Conservation (phyloP, 306 rosid genomes). For the Potentilla sterilis region DNA sequence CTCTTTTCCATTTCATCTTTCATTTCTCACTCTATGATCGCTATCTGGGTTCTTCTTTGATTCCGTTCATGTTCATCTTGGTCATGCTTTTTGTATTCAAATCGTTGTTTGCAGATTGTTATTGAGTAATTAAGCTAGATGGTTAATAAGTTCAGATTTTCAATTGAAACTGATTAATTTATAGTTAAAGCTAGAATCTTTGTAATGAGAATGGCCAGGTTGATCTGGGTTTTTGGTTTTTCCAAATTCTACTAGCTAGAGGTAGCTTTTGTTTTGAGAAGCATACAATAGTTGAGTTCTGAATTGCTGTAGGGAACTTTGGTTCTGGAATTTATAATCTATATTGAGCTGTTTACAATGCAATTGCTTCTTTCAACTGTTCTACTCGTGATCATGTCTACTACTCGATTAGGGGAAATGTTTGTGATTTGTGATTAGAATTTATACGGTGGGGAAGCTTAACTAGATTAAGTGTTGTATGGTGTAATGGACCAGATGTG, state of each 20-base stretch:
- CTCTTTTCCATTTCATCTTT: background rate
- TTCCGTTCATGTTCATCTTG: constrained; percentile 8
- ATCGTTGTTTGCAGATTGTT: background rate
- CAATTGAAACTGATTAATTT: background rate
- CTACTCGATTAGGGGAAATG: background rate
- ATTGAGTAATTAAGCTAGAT: background rate
- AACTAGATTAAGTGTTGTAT: no score
- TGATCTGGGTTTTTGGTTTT: background rate
- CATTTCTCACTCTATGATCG: background rate
- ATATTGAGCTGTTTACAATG: background rate
- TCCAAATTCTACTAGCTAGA: background rate
- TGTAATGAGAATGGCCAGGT: background rate
- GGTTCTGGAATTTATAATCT: background rate
- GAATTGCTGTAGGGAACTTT: background rate
- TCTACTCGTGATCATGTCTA: background rate
- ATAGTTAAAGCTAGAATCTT: constrained; percentile 1
- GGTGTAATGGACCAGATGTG: no score
- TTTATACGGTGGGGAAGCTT: background rate
- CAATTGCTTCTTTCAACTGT: background rate
- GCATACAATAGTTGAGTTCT: background rate
- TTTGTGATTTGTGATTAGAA: background rate
- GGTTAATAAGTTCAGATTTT: background rate
- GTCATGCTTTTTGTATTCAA: background rate
- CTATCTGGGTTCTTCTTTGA: constrained; percentile 2
- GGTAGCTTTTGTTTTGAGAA: background rate